Evolutionary conservation across 2,329 filamentous ascomycete species (phyloP).

Genomic region (Blumeria graminis): DNA sequence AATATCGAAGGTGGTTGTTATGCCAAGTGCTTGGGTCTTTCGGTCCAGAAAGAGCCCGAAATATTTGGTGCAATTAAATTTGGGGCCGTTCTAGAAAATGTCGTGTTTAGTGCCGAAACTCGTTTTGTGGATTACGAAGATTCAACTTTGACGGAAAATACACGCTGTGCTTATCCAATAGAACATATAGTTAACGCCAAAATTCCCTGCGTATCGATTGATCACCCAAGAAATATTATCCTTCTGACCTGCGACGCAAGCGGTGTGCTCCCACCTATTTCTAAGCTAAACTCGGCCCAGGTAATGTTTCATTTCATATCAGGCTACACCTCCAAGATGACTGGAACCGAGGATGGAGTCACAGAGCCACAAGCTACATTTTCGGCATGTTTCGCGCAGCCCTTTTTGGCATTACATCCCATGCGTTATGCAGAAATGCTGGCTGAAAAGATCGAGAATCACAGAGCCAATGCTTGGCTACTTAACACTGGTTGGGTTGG

Average conservation of each 20-base stretch:
- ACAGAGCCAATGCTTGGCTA: slow-evolving; percentile 93
- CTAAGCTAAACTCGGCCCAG: slow-evolving; percentile 80
- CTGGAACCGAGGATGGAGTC: slow-evolving; percentile 89
- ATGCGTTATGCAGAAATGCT: slow-evolving; percentile 99
- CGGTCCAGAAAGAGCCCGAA: slow-evolving; percentile 96
- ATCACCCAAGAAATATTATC: slow-evolving; percentile 91
- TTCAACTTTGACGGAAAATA: slow-evolving; percentile 88
- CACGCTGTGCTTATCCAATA: slow-evolving; percentile 92
- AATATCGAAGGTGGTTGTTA: slow-evolving; percentile 99
- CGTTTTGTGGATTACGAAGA: slow-evolving; percentile 93
- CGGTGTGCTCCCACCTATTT: slow-evolving; percentile 91
- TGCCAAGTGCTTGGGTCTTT: slow-evolving; percentile 94
- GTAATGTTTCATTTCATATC: slow-evolving; percentile 99
- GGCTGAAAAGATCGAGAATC: slow-evolving; percentile 85
- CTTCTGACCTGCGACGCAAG: slow-evolving; percentile 94
- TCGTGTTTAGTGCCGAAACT: slow-evolving; percentile 81
- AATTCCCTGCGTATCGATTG: slow-evolving; percentile 74
- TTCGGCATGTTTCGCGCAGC: slow-evolving; percentile 97
- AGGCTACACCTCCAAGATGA: slow-evolving; percentile 99
- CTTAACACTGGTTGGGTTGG: slow-evolving; percentile 97
- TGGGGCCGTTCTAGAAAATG: slow-evolving; percentile 93
- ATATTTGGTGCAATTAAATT: slow-evolving; percentile 92
- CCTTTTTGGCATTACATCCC: slow-evolving; percentile 93
- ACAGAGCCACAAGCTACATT: slow-evolving; percentile 96
- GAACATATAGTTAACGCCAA: slow-evolving; percentile 98